These are phyloP conservation scores for Chaetothyriales sp. DNA, from an alignment of 2,329 filamentous ascomycete species.

Conservation along the genomic window DNA sequence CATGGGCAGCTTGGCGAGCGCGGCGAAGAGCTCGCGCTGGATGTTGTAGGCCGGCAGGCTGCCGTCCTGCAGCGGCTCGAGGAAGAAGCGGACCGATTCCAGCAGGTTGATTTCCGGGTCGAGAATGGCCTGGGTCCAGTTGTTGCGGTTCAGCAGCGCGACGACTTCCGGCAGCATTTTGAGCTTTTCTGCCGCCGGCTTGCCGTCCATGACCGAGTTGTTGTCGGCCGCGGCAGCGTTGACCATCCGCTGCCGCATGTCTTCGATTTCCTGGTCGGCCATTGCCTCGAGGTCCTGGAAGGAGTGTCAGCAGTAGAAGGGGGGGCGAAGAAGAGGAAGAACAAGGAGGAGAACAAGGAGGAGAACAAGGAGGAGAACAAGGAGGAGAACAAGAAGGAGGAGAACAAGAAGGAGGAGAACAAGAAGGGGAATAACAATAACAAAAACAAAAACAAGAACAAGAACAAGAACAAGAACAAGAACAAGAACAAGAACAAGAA, in stretches of 20 bases:
- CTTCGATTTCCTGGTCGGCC: constrained; percentile 78
- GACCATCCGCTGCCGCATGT: constrained; percentile 82
- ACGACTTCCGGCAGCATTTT: constrained; percentile 87
- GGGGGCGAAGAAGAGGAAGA: background rate
- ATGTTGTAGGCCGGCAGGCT: constrained; percentile 94
- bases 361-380: too few relatives aligned
- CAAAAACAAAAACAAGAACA: too few relatives aligned
- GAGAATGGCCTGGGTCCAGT: constrained; percentile 64
- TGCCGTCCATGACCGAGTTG: constrained; percentile 59
- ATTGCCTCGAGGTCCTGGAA: constrained; percentile 71
- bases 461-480: too few relatives aligned
- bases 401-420: too few relatives aligned
- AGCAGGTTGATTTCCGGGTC: constrained; percentile 93
- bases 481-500: too few relatives aligned
- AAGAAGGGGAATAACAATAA: too few relatives aligned
- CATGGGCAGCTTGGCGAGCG: constrained; percentile 67
- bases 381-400: too few relatives aligned
- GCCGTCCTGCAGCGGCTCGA: constrained; percentile 88
- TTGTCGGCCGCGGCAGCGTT: constrained; percentile 79
- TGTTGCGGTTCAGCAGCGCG: constrained; percentile 76
- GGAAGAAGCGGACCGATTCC: constrained; percentile 90
- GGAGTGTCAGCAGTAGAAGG: constrained; percentile 10
- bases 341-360: background rate
- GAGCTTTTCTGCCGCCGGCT: constrained; percentile 82
- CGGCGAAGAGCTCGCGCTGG: constrained; percentile 81